These are phyloP conservation scores for Sicyos baderoa DNA, from an alignment of 306 rosid species.

Conservation along the genomic window DNA sequence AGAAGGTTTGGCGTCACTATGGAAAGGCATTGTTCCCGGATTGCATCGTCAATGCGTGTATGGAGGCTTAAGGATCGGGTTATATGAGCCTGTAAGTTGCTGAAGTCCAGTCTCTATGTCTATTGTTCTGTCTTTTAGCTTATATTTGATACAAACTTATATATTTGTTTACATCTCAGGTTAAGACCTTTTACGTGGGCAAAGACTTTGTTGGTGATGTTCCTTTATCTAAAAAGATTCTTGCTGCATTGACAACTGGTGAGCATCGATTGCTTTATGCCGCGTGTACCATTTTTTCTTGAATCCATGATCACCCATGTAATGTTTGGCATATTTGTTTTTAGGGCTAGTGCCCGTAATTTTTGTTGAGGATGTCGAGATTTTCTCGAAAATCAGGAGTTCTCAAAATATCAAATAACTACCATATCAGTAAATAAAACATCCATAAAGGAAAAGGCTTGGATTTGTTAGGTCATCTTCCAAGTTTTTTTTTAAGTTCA, in stretches of 20 bases:
- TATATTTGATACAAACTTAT: conserved; percentile 21
- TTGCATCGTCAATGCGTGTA: conserved; percentile 82
- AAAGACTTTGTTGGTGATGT: conserved; percentile 77
- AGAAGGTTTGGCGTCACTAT: conserved; percentile 77
- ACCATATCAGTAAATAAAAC: neutral
- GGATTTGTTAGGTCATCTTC: neutral
- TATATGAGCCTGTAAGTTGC: conserved; percentile 83
- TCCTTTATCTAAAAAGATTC: conserved; percentile 80
- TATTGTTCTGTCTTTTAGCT: conserved; percentile 13
- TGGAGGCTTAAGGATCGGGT: conserved; percentile 86
- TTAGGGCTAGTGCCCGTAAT: neutral
- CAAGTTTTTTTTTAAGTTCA: neutral
- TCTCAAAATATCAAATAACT: neutral
- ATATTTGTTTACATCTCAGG: conserved; percentile 40
- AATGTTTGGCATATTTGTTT: neutral
- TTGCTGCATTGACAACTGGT: conserved; percentile 93
- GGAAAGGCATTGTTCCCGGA: conserved; percentile 96
- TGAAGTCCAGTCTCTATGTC: conserved; percentile 15
- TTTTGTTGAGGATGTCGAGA: neutral
- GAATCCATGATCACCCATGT: neutral
- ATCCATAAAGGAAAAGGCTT: neutral
- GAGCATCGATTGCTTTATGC: conserved; percentile 20
- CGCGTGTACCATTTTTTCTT: neutral
- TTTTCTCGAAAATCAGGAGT: neutral
- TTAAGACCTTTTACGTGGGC: conserved; percentile 71